Conservation (phyloP, 768 basidiomycete genomes). For the Dendrothele bispora region DNA sequence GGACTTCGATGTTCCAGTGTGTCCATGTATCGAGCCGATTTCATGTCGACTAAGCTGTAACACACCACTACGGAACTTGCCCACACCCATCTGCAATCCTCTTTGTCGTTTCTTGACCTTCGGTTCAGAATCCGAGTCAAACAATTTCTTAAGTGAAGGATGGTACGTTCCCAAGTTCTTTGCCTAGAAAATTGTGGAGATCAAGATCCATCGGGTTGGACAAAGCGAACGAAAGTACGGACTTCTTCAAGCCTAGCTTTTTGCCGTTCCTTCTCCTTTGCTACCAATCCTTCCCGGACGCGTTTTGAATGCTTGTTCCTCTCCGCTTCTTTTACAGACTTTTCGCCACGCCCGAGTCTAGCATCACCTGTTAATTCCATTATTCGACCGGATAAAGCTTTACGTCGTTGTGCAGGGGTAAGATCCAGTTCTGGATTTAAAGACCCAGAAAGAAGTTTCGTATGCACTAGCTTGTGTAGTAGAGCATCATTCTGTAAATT, state of each 20-base stretch:
- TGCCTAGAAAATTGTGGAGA: conserved; percentile 46
- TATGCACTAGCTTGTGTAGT: conserved; percentile 79
- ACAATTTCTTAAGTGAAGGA: conserved; percentile 69
- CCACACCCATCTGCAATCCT: conserved; percentile 79
- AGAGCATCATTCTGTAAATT: conserved; percentile 77
- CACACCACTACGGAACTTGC: conserved; percentile 69
- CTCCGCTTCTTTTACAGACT: conserved; percentile 56
- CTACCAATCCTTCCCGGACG: conserved; percentile 67
- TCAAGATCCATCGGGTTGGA: neutral
- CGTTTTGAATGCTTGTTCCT: conserved; percentile 69
- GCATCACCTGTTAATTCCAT: conserved; percentile 68
- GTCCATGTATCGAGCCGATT: conserved; percentile 34
- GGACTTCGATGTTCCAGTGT: no score
- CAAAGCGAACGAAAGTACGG: conserved; percentile 14
- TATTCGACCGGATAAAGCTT: conserved; percentile 76
- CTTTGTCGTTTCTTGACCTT: conserved; percentile 49
- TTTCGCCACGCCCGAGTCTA: conserved; percentile 77
- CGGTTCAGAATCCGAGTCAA: conserved; percentile 35
- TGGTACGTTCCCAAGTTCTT: conserved; percentile 87
- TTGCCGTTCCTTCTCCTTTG: conserved; percentile 59
- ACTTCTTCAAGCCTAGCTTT: conserved; percentile 70
- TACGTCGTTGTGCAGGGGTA: conserved; percentile 66
- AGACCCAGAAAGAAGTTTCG: conserved; percentile 75
- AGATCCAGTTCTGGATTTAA: conserved; percentile 60
- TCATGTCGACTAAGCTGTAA: conserved; percentile 67